Base-by-base conservation (phyloP, 768 basidiomycete species). In the Hemileccinum impolitum region DNA sequence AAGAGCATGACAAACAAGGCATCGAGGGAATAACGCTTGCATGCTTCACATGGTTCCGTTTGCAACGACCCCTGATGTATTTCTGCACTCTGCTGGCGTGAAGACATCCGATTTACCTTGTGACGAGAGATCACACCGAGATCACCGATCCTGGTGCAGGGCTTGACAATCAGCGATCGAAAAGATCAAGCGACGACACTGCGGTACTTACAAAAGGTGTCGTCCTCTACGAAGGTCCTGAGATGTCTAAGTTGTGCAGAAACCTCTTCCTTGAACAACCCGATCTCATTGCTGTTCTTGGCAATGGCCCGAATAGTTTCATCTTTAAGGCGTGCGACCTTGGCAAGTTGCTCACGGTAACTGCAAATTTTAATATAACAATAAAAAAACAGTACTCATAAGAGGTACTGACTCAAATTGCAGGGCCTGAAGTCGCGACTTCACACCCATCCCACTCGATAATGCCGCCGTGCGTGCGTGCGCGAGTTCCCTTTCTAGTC, bases 211-310 rank as follows among this genome's bases (percentile, higher is more conserved):
- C 45, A 41, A 41, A 40, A 25, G 32, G n/a, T 14, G 40, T 58
- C 52, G 52, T 71, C 69, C 74, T 81, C 86, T 4, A 85, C 82
- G 61, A 85, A 85, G 48, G 82, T 80, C 58, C 80, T 78, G 34
- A 90, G 71, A 55, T 85, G 78, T 56, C 78, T 75, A 25, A 92
- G 74, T 58, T 84, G 81, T 46, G 78, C 77, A 37, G 87, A 86
- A 12, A 90, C 81, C 50, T 85, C 85, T 46, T 85, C 80, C 67
- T 90, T 90, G 73, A 91, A 90, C 59, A 81, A 76, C 14, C 82
- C 85, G 31, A 90, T 87, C 53, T 91, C 90, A 53, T 85, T 87
- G 58, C 85, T 86, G 65, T 84, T 90, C 74, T 90, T 91, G 50
- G 87, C 79, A 51, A 92, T 88, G 15, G 84, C 85, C 0, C 87